These are phyloP conservation scores for Globisporangium nagaii DNA, from an alignment of 352 stramenopile species.

Conservation along the genomic window DNA sequence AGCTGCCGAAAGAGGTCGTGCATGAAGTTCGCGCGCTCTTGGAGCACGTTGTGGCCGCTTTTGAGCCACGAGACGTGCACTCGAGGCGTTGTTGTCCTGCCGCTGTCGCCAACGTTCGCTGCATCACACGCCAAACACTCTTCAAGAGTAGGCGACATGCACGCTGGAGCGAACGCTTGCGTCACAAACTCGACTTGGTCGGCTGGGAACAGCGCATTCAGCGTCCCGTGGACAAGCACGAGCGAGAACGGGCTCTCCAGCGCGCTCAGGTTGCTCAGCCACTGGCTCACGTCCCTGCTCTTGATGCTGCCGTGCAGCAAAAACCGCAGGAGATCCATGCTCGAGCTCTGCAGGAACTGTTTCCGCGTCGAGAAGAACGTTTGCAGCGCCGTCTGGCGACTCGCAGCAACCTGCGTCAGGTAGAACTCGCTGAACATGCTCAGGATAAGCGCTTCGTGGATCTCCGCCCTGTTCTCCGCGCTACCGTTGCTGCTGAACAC, in stretches of 20 bases:
- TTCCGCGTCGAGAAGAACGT: slow-evolving; percentile 45
- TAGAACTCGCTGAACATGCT: slow-evolving; percentile 62
- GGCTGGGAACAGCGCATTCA: slow-evolving; percentile 37
- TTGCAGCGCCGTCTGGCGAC: slow-evolving; percentile 33
- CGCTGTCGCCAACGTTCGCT: neutral
- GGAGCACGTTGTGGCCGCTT: slow-evolving; percentile 60
- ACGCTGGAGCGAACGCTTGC: slow-evolving; percentile 12
- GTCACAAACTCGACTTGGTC: slow-evolving; percentile 23
- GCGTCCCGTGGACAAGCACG: slow-evolving; percentile 52
- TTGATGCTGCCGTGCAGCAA: slow-evolving; percentile 46
- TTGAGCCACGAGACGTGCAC: slow-evolving; percentile 71
- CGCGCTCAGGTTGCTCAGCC: slow-evolving; percentile 24
- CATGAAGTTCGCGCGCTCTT: slow-evolving; percentile 54
- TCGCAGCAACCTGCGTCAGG: slow-evolving; percentile 40
- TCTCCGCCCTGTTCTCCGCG: slow-evolving; percentile 22
- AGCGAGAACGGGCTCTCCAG: slow-evolving; percentile 34
- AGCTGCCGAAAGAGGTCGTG: slow-evolving; percentile 51
- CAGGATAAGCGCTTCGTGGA: slow-evolving; percentile 39
- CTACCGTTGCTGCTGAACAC: neutral
- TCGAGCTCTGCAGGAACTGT: slow-evolving; percentile 35
- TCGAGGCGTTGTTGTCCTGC: neutral
- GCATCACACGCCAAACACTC: slow-evolving; percentile 11
- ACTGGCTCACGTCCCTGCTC: slow-evolving; percentile 19
- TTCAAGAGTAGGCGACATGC: neutral
- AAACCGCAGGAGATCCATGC: slow-evolving; percentile 24